Evolutionary conservation across 768 basidiomycete species (phyloP), one percentile per base, ranked within the genome.

Genomic region (Suillus spraguei): DNA sequence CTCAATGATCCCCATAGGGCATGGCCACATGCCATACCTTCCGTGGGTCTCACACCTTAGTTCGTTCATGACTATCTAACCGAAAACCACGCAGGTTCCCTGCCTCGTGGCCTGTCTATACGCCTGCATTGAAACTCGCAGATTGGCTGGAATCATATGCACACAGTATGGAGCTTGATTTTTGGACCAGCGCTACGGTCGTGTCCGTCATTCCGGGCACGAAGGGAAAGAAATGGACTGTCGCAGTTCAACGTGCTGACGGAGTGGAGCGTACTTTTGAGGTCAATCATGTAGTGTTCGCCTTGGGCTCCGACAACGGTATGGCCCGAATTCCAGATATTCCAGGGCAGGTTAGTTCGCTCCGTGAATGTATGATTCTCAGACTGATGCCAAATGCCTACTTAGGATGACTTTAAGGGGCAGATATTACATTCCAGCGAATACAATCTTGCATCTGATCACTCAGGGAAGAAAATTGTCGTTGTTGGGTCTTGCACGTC

Each of bases 131-230:
- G 52, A 68, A 87, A 82, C 72, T 90, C 16, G 89, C 87, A 0
- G 83, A 86, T 64, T 90, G 87, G 87, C 79, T 91, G 3, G 89
- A 90, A 73, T 78, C 73, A 62, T 90, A 89, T 69, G 87, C 85
- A 1, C 79, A 84, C 13, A 69, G 79, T 2, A 72, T 90, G 62
- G 89, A 89, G 64, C 75, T 90, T 60, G 85, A 88, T 66, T 81
- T 87, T 6, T 89, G 88, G 88, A 85, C 82, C n/a, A 83, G 80
- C 0, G 78, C 83, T 0, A 69, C 65, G 2, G 80, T 71, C 22
- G 9, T 62, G 11, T 67, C 70, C 1, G 70, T 77, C 20, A 61
- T 63, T 56, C 70, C 69, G 20, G 80, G 79, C 6, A 63, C 71
- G 1, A 74, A 68, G 10, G 79, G 78, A 33, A 72, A 69, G 35